Conservation (phyloP, 306 rosid species). For the Vigna trinervia region DNA sequence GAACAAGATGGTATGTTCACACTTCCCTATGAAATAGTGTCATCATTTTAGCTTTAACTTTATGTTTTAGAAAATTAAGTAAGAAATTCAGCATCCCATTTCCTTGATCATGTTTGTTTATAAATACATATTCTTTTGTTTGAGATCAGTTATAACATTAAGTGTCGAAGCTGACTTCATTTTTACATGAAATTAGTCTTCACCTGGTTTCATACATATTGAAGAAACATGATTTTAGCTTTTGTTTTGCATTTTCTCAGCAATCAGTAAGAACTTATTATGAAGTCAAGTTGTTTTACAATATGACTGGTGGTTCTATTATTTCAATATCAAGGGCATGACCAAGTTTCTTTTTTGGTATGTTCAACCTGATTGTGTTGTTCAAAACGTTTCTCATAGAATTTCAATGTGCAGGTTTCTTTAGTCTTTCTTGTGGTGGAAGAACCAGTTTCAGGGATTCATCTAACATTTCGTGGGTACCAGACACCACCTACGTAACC, state of each 20-base stretch:
- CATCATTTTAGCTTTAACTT: neutral
- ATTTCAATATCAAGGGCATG: slow-evolving; percentile 23
- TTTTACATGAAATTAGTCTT: neutral
- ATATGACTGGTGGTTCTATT: slow-evolving; percentile 1
- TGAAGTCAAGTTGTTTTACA: neutral
- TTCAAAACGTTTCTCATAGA: slow-evolving; percentile 30
- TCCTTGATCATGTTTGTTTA: slow-evolving; percentile 9
- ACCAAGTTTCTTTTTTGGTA: neutral
- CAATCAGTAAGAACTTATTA: neutral
- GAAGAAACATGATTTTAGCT: slow-evolving; percentile 18
- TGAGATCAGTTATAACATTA: neutral
- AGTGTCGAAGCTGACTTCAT: neutral
- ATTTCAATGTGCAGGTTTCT: slow-evolving; percentile 67
- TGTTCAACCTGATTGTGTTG: neutral
- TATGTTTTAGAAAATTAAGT: neutral
- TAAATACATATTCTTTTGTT: neutral
- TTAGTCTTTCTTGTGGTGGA: slow-evolving; percentile 95
- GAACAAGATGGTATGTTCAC: slow-evolving; percentile 72
- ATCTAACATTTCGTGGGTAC: slow-evolving; percentile 70
- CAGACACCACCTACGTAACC: slow-evolving; percentile 68
- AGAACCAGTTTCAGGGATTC: slow-evolving; percentile 63
- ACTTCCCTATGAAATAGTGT: slow-evolving; percentile 22
- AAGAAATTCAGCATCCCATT: neutral
- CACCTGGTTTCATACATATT: slow-evolving; percentile 9
- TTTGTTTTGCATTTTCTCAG: slow-evolving; percentile 9